Evolutionary conservation across 768 basidiomycete species (phyloP).

Genomic region (Solioccasus polychromus): DNA sequence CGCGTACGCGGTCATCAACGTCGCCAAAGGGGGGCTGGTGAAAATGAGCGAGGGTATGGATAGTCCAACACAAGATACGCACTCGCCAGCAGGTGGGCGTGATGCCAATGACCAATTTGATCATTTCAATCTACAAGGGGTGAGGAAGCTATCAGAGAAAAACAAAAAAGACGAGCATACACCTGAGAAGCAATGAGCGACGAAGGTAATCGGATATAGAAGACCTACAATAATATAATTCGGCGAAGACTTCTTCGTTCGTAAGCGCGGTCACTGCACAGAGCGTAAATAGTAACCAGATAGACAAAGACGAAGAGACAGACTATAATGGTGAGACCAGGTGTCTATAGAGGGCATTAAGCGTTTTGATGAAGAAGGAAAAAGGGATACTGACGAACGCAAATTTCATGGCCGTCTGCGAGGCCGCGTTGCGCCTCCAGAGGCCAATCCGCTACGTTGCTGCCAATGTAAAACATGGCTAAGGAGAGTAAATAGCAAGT

Average conservation of each 20-base stretch:
- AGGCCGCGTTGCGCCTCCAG: constrained; percentile 52
- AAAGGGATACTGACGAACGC: constrained; percentile 47
- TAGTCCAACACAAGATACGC: constrained; percentile 10
- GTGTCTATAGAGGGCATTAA: constrained; percentile 20
- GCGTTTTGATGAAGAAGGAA: too few relatives aligned
- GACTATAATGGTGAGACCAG: constrained; percentile 45
- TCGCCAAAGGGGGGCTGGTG: constrained; percentile 61
- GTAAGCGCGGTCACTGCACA: constrained; percentile 52
- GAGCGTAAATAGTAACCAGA: not conserved
- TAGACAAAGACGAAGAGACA: constrained; percentile 6
- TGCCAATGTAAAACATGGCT: constrained; percentile 66
- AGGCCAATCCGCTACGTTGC: constrained; percentile 55
- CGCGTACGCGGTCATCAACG: constrained; percentile 75
- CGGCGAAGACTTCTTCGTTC: constrained; percentile 69
- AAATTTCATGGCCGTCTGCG: constrained; percentile 58
- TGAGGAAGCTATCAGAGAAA: not conserved
- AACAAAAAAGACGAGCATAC: constrained; percentile 17
- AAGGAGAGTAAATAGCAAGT: not conserved
- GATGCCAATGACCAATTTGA: constrained; percentile 54
- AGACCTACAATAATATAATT: constrained; percentile 67
- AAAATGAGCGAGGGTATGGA: not conserved
- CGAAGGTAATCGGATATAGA: not conserved
- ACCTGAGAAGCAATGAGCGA: constrained; percentile 22
- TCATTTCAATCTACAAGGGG: constrained; percentile 41
- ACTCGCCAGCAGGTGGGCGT: constrained; percentile 64